Conservation (phyloP, 2,329 filamentous ascomycete species). For the Hypomyces perniciosus region DNA sequence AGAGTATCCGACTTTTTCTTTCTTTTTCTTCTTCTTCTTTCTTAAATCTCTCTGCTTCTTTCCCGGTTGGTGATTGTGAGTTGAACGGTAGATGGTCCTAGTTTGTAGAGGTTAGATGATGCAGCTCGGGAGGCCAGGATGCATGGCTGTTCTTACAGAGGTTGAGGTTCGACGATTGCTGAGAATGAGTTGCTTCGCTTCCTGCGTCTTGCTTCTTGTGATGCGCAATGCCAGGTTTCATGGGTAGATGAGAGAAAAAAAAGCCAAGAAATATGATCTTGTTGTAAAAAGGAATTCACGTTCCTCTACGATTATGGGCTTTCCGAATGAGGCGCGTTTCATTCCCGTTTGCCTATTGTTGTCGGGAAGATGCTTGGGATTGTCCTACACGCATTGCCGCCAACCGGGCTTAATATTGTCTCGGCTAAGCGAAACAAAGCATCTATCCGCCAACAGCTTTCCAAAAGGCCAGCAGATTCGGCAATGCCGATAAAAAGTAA, state of each 20-base stretch:
- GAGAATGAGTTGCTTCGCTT: no score
- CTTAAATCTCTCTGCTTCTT: neutral
- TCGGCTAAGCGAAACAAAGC: neutral
- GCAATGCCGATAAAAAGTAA: no score
- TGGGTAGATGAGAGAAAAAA: neutral
- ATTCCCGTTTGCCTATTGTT: neutral
- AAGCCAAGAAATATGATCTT: neutral
- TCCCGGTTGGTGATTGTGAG: neutral
- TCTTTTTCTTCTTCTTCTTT: neutral
- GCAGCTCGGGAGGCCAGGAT: neutral
- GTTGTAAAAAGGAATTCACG: neutral
- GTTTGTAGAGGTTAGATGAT: neutral
- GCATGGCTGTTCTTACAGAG: no score
- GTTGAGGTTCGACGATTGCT: no score
- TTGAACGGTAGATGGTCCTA: neutral
- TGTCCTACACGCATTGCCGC: neutral
- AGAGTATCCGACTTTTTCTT: neutral
- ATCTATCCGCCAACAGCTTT: neutral
- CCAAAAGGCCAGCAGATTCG: neutral
- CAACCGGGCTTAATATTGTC: neutral
- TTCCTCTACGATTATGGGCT: neutral
- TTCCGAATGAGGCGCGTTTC: no score
- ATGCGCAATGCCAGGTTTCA: no score
- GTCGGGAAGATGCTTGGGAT: neutral
- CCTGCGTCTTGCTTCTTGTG: no score